phyloP scores from a whole-genome alignment of 352 stramenopile species.

The Pythium apleroticum region DNA sequence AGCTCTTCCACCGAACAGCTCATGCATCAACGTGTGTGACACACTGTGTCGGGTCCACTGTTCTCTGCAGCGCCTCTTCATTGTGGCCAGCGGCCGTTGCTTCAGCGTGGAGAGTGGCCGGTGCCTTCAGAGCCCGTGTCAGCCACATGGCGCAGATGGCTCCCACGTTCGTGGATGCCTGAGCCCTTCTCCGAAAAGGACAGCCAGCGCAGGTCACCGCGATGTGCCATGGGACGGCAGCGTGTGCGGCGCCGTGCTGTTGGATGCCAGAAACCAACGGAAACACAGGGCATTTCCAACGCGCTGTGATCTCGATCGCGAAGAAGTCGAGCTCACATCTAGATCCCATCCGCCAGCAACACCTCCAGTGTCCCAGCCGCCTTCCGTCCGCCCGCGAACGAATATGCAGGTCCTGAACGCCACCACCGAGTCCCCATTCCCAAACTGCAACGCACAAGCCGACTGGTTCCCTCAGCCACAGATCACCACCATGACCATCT shows the following conservation, averaged over 20 bases:
- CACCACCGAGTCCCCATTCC: slow-evolving; percentile 10
- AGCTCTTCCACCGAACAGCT: slow-evolving; percentile 5
- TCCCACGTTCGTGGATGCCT: slow-evolving; percentile 6
- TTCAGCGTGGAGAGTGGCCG: not conserved
- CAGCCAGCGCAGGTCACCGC: not conserved
- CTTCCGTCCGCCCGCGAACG: not conserved
- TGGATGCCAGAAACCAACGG: not conserved
- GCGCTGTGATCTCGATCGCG: not conserved
- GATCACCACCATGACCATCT: slow-evolving; percentile 29
- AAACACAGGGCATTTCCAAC: slow-evolving; percentile 7
- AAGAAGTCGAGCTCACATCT: not conserved
- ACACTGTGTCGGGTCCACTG: not conserved
- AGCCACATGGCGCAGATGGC: slow-evolving; percentile 13
- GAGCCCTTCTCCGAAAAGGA: slow-evolving; percentile 6
- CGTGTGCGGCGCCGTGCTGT: not conserved
- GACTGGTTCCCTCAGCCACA: slow-evolving; percentile 16
- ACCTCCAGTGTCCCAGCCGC: not conserved
- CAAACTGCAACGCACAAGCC: slow-evolving; percentile 8
- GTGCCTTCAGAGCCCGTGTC: slow-evolving; percentile 1
- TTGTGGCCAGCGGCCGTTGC: not conserved
- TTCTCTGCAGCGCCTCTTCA: slow-evolving; percentile 6
- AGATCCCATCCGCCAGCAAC: slow-evolving; percentile 4
- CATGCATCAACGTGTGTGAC: not conserved
- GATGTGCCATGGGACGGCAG: not conserved
- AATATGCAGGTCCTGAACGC: slow-evolving; percentile 10